These are phyloP conservation scores for Tetradesmus lagerheimii DNA, from an alignment of 139 green algal genomes.

Conservation along the genomic window DNA sequence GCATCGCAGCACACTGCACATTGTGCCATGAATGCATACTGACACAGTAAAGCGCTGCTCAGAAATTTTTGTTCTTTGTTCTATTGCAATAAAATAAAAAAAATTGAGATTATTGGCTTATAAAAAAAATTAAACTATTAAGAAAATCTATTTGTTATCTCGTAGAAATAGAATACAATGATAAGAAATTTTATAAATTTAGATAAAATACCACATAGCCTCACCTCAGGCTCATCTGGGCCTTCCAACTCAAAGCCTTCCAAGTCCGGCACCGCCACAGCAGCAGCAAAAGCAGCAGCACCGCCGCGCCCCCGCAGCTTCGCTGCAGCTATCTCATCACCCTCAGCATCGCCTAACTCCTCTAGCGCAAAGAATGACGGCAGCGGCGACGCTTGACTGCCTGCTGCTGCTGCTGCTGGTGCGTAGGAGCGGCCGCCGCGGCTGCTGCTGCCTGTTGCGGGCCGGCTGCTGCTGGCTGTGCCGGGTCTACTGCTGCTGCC, in stretches of 20 bases:
- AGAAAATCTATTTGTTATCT: too few relatives aligned
- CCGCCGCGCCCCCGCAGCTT: background rate
- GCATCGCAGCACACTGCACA: too few relatives aligned
- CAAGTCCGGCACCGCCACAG: slow-evolving; percentile 17
- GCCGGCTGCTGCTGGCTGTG: background rate
- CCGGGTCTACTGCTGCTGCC: slow-evolving; percentile 28
- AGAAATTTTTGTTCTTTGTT: too few relatives aligned
- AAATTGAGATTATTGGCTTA: too few relatives aligned
- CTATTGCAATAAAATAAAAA: too few relatives aligned
- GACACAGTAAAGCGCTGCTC: too few relatives aligned
- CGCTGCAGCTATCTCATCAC: background rate
- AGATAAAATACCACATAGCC: too few relatives aligned
- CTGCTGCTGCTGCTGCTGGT: background rate
- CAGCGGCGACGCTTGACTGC: background rate
- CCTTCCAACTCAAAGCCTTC: slow-evolving; percentile 62
- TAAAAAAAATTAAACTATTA: too few relatives aligned
- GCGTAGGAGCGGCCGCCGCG: background rate
- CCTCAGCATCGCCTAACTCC: background rate
- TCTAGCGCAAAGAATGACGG: background rate
- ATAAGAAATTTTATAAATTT: too few relatives aligned
- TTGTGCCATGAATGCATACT: background rate
- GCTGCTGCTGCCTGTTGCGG: background rate
- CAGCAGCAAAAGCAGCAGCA: slow-evolving; percentile 20
- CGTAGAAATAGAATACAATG: too few relatives aligned
- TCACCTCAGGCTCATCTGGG: slow-evolving; percentile 53